Base-by-base conservation (phyloP, 164 flowering plant species). In the Vitis cinerea region DNA sequence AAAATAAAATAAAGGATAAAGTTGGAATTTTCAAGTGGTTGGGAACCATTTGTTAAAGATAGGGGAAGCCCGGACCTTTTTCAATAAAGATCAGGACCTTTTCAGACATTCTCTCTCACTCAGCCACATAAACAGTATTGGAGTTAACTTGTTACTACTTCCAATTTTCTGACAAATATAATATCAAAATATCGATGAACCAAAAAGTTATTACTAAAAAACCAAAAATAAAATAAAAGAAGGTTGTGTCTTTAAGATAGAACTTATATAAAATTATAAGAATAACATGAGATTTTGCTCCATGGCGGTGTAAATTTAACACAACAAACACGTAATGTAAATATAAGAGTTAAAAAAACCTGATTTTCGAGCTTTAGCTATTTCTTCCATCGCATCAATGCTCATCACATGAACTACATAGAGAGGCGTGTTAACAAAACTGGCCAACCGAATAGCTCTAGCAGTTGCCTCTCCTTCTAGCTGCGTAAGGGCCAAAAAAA, bases 321-420 rank as follows among this genome's bases (percentile, higher is more conserved):
- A 59, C 16, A 59, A 16, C 55, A 29, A 8, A 50, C 19, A 10
- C 3, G 44, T 15, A 27, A 14, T 10, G 3, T 27, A 14, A 69
- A 64, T 49, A 12, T n/a, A 9, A 55, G 53, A 59, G 5, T 51
- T 51, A 31, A 23, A 14, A 29, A 57, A 61, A 96, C 99, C 99
- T 84, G 87, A 76, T 77, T 88, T 88, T 69, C 88, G 83, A 79
- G 99, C 99, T 73, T 87, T 86, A 61, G 97, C 95, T 73, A 96
- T 83, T 82, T 96, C 99, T 77, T 96, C 97, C 97, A 96, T 82
- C 12, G 99, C 98, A 83, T 96, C 97, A 76, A 81, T 89, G 90
- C 98, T 93, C 99, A 96, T 96, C 56, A 96, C 99, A 80, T 96
- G 99, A 80, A 96, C 99, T 49, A 96, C 86, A 72, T 96, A 96